Base-by-base conservation (phyloP, 345 rosid genomes). In the Chamaenerion angustifolium region DNA sequence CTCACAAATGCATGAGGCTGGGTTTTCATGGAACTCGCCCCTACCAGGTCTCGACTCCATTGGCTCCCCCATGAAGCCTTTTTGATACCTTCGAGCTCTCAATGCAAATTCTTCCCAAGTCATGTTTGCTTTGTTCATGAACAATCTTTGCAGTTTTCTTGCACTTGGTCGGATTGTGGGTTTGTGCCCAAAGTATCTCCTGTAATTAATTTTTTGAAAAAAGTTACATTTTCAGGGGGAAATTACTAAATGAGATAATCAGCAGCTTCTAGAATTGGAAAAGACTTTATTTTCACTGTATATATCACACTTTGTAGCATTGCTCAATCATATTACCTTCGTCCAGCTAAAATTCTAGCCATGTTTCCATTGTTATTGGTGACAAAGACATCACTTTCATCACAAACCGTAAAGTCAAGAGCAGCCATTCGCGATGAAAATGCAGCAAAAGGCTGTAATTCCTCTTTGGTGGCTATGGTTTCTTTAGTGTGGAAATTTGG, bases 381-480 rank as follows among this genome's bases (percentile, higher is more conserved):
- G 45, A 87, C 96, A 54, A 92, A 87, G 2, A 92, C 95, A 61
- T 84, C 94, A 57, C 98, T 92, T 74, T 82, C 88, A 57, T 87
- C 96, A 46, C 96, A 92, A 50, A 87, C 98, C 43, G 78, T 71
- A 56, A 88, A 93, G 69, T 93, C 99, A 4, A 93, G 84, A 0
- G 99, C 99, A 70, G 99, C 99, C 99, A 93, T 93, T 42, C 99
- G 70, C 9, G 99, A 93, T 58, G 96, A 93, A 50, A 75, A 93
- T 1, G 82, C 68, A 59, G 94, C 63, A 61, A 93, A 93, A 14
- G 76, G 80, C 37, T 74, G 66, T 55, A 93, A 44, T 71, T 93
- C 99, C 68, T 77, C 69, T 61, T 82, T 80, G 52, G 75, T 74
- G 46, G 96, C 84, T 45, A 88, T 59, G 51, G 85, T 82, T 59